phyloP scores from a whole-genome alignment of 2,329 filamentous ascomycete genomes.

The Gyromitra esculenta region DNA sequence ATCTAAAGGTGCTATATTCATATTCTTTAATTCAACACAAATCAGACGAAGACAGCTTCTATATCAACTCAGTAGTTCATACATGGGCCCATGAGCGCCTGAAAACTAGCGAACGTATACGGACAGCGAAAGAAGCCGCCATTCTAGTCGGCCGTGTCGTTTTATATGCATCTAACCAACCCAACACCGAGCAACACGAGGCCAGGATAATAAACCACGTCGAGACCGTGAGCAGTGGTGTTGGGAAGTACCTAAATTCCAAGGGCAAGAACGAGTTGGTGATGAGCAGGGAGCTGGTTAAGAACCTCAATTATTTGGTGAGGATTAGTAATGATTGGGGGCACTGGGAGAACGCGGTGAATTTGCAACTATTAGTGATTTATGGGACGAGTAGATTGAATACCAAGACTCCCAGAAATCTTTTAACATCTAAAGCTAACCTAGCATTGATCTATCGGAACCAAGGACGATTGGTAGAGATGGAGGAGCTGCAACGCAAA shows the following conservation, averaged over 20 bases:
- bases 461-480: not conserved
- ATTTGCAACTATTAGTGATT: not conserved
- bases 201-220: not conserved
- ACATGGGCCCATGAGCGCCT: conserved; percentile 55
- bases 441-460: not conserved
- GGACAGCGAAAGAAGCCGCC: conserved; percentile 61
- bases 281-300: too few relatives aligned
- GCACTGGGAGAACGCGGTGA: conserved; percentile 4
- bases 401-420: not conserved
- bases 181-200: not conserved
- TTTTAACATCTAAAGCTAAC: not conserved
- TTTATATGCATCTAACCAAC: not conserved
- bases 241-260: not conserved
- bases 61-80: conserved; percentile 28
- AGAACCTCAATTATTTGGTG: not conserved
- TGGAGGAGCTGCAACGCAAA: not conserved
- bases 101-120: conserved; percentile 62
- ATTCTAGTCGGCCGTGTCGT: not conserved
- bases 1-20: conserved; percentile 43
- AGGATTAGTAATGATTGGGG: not conserved
- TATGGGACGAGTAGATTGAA: conserved; percentile 2
- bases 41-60: conserved; percentile 23
- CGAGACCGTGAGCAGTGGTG: not conserved
- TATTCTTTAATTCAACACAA: conserved; percentile 42
- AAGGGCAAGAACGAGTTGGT: not conserved